Conservation (phyloP, 495 filamentous ascomycete genomes). For the Cairneyella variabilis region DNA sequence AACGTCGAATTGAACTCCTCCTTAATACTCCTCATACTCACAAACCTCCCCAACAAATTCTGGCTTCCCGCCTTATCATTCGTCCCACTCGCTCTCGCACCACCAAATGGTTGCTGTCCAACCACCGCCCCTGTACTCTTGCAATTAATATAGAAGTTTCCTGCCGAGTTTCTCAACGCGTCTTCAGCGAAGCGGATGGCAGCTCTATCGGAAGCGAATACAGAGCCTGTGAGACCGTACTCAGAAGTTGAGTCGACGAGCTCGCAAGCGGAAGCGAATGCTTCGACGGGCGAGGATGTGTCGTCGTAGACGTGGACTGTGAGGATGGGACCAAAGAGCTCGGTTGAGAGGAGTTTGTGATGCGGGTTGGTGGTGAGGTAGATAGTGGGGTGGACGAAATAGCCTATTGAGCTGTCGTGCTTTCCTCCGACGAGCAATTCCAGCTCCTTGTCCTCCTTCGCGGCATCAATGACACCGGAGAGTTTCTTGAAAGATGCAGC, state of each 20-base stretch:
- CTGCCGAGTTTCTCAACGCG: slow-evolving; percentile 69
- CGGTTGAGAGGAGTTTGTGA: slow-evolving; percentile 63
- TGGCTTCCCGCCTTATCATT: slow-evolving; percentile 88
- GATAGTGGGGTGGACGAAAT: slow-evolving; percentile 70
- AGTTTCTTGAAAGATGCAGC: slow-evolving; percentile 68
- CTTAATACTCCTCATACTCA: slow-evolving; percentile 82
- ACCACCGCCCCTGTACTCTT: slow-evolving; percentile 91
- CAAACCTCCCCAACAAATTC: slow-evolving; percentile 72
- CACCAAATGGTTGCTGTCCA: slow-evolving; percentile 89
- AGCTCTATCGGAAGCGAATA: slow-evolving; percentile 71
- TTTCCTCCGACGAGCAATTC: slow-evolving; percentile 64
- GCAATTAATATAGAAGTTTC: slow-evolving; percentile 92
- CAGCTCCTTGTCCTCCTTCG: slow-evolving; percentile 61
- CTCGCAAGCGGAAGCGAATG: slow-evolving; percentile 52
- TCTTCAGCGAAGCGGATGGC: slow-evolving; percentile 68
- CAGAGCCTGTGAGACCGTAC: slow-evolving; percentile 75
- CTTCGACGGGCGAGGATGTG: slow-evolving; percentile 29
- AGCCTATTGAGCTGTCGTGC: slow-evolving; percentile 65
- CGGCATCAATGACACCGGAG: slow-evolving; percentile 58
- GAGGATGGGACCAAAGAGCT: slow-evolving; percentile 77
- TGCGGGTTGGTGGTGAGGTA: slow-evolving; percentile 57
- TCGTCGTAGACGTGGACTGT: slow-evolving; percentile 72
- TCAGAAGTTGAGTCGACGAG: slow-evolving; percentile 61
- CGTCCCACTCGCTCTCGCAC: slow-evolving; percentile 79
- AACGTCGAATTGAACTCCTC: slow-evolving; percentile 75